Evolutionary conservation across 768 basidiomycete genomes (phyloP), one percentile per base, ranked within the genome.

Genomic region (Podaxis carcinomalis): DNA sequence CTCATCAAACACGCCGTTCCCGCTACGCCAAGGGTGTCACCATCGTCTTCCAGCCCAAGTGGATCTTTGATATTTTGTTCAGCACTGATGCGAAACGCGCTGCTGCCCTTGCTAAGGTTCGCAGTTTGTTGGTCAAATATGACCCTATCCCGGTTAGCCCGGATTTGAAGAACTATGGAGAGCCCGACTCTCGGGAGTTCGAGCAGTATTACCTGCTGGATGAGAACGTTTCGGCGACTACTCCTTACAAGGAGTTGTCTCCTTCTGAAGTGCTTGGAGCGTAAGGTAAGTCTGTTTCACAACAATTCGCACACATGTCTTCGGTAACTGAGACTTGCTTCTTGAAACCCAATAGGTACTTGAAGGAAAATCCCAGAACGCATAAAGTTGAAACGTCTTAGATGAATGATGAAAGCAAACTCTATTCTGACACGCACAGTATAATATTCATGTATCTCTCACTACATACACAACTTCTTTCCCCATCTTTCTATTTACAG

Each of bases 41-140:
- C 28, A 66, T 66, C 40, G 67, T 68, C 25, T 68, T 68, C 63
- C 67, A 68, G 40, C 67, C 67, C n/a, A 66, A 68, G 51, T 68
- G 65, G 67, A 68, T 68, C 36, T 68, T 68, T 56, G 67, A 68
- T 27, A 68, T 68, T 28, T 47, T 68, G 13, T 68, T 66, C 57
- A 66, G 65, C 61, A 60, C 54, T 10, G 61, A 68, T 16, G 67
- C 65, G 13, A 66, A 66, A 28, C 67, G 67, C 4, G 58, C 56
- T 21, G 65, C 63, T 1, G 65, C 67, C 13, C 59, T 68, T 16
- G n/a, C 56, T 35, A 66, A 68, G 52, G 66, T 67, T 10, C 66
- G 66, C 50, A 56, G 47, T 21, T 46, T 68, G 44, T 49, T 68
- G 42, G 65, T 59, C 23, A 66, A 66, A 40, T 68, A 68, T 42